Conservation (phyloP, 176 grass and related monocot species). For the Elymus sibiricus region DNA sequence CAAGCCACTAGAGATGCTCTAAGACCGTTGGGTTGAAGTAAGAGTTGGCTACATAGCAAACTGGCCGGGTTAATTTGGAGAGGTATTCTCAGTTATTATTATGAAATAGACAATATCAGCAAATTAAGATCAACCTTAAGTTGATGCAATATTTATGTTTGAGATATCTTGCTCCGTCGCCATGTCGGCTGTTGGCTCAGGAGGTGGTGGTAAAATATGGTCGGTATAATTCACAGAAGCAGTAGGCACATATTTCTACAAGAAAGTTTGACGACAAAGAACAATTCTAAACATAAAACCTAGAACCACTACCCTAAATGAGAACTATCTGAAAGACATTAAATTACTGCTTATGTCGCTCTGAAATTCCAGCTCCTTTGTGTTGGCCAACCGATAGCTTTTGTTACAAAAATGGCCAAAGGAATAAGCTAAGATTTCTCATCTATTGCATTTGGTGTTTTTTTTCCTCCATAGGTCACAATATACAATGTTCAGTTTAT, state of each 20-base stretch:
- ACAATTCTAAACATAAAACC: conserved; percentile 5
- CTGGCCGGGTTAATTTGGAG: too few species aligned
- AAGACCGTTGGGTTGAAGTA: too few species aligned
- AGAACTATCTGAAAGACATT: background rate
- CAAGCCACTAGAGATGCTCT: too few species aligned
- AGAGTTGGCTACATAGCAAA: too few species aligned
- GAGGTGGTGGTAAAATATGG: background rate
- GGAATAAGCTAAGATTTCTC: background rate
- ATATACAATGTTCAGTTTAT: background rate
- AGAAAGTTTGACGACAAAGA: background rate
- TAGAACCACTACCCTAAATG: conserved; percentile 4
- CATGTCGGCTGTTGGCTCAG: too few species aligned
- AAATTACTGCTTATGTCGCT: background rate
- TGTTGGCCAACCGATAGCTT: too few species aligned
- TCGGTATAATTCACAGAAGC: background rate
- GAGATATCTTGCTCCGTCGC: too few species aligned
- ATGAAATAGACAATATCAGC: too few species aligned
- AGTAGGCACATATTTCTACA: background rate
- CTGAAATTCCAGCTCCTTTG: background rate
- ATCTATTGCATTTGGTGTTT: background rate
- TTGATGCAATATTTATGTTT: too few species aligned
- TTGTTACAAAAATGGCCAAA: background rate
- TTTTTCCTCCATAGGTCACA: background rate
- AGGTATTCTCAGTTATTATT: too few species aligned
- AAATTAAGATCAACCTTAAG: too few species aligned